Base-by-base conservation (phyloP, 768 basidiomycete genomes). In the Tricholoma saponaceum region DNA sequence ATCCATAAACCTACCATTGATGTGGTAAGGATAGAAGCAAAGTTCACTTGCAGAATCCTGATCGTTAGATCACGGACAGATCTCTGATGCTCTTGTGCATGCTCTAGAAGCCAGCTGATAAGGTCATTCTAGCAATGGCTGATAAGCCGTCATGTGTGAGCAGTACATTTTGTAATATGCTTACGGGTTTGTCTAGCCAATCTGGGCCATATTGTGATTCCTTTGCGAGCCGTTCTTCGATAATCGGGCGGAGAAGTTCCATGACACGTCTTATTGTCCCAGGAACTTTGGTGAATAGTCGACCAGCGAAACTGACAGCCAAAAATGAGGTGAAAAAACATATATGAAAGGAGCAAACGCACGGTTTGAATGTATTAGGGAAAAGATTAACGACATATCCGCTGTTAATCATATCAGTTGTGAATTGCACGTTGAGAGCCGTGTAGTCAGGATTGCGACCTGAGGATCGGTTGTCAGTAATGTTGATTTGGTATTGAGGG, bases 101-200 rank as follows among this genome's bases (percentile, higher is more conserved):
- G 66, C 33, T 76, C 76, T 39, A 81, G 64, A 6, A 81, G 61
- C 80, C 80, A 83, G 39, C 70, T 71, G 4, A 81, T 70, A 35
- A 78, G 62, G 60, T 83, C 79, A 53, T 76, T 76, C 81, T 80
- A 43, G 56, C 13, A 9, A 52, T 56, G 8, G 28, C 4, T 8
- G 5, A 32, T 44, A 44, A 58, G 30, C 32, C n/a, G n/a, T n/a
- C 52, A 46, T 46, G 28, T 28, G 28, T 41, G 56, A 39, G 51
- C 16, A 1, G n/a, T 5, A 35, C 10, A 30, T 2, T 8, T 5
- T 32, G 14, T 28, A 9, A 9, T 46, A 18, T 22, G 58, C 65
- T 61, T 37, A 74, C 74, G 16, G 71, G 74, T 58, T 67, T 72
- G 13, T 67, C 70, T 35, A 68, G 62, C 62, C 69, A 72, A 26